phyloP scores from a whole-genome alignment of 2,329 filamentous ascomycete species.

The Corniculantispora saksenae region DNA sequence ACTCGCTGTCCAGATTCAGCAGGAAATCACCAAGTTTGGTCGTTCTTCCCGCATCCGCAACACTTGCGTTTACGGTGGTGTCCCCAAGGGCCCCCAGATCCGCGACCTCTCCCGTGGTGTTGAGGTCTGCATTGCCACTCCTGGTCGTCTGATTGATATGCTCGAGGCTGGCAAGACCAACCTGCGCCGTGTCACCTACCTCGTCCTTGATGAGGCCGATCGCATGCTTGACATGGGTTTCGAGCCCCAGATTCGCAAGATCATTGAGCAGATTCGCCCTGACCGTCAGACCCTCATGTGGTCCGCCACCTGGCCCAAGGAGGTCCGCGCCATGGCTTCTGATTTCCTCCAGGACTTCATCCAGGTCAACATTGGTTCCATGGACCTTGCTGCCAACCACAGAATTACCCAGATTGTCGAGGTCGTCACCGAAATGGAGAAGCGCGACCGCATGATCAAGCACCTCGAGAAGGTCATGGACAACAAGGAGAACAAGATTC shows the following conservation, averaged over 20 bases:
- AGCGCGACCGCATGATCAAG: slow-evolving; percentile 96
- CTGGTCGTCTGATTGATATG: slow-evolving; percentile 97
- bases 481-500: slow-evolving; percentile 89
- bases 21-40: slow-evolving; percentile 98
- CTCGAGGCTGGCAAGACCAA: slow-evolving; percentile 97
- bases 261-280: slow-evolving; percentile 94
- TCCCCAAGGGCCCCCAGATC: slow-evolving; percentile 96
- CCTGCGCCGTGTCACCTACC: slow-evolving; percentile 93
- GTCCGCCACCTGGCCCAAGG: slow-evolving; percentile 99
- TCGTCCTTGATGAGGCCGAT: slow-evolving; percentile 98
- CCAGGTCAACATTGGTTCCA: slow-evolving; percentile 96
- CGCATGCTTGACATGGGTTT: slow-evolving; percentile 99
- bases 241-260: slow-evolving; percentile 98
- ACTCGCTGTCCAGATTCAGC: slow-evolving; percentile 96
- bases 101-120: slow-evolving; percentile 92
- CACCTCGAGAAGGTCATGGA: slow-evolving; percentile 98
- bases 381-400: slow-evolving; percentile 95
- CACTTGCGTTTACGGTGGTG: slow-evolving; percentile 98
- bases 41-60: slow-evolving; percentile 97
- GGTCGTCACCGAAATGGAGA: slow-evolving; percentile 94
- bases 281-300: slow-evolving; percentile 99
- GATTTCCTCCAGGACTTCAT: slow-evolving; percentile 96
- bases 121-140: slow-evolving; percentile 97
- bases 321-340: slow-evolving; percentile 86
- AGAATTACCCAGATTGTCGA: slow-evolving; percentile 97